phyloP scores from a whole-genome alignment of 2,329 filamentous ascomycete genomes.

The Trichoderma asperellum region DNA sequence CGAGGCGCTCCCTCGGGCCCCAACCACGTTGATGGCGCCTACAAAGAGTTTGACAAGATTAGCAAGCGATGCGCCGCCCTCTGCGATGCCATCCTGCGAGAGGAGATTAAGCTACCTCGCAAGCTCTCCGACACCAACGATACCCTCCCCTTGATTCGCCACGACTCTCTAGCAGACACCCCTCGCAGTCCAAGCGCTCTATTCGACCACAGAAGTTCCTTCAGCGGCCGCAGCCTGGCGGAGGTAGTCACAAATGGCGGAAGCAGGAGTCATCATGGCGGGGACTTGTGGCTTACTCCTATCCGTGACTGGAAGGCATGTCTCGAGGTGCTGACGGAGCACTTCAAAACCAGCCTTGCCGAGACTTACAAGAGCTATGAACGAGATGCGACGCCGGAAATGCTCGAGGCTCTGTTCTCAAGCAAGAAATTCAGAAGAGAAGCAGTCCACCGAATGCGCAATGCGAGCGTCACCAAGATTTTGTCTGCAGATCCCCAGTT shows the following conservation, averaged over 20 bases:
- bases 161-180: constrained; percentile 40
- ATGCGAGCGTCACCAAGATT: constrained; percentile 48
- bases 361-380: constrained; percentile 53
- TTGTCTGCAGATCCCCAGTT: constrained; percentile 51
- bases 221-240: constrained; percentile 43
- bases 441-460: constrained; percentile 52
- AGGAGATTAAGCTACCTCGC: constrained; percentile 43
- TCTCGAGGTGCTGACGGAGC: constrained; percentile 48
- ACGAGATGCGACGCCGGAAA: constrained; percentile 47
- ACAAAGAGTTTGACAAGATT: constrained; percentile 49
- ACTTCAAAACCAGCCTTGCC: constrained; percentile 47
- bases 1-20: constrained; percentile 40
- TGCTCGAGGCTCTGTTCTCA: constrained; percentile 49
- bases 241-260: constrained; percentile 40
- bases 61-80: constrained; percentile 47
- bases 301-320: constrained; percentile 52
- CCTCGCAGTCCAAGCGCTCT: constrained; percentile 38
- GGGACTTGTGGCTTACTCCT: constrained; percentile 44
- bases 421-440: constrained; percentile 49
- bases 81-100: constrained; percentile 47
- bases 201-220: constrained; percentile 46
- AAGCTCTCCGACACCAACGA: constrained; percentile 34
- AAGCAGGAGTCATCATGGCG: constrained; percentile 34
- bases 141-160: constrained; percentile 33
- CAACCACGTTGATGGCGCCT: constrained; percentile 49